Evolutionary conservation across 768 basidiomycete species (phyloP), one percentile per base, ranked within the genome.

Genomic region (Heimioporus sp.): DNA sequence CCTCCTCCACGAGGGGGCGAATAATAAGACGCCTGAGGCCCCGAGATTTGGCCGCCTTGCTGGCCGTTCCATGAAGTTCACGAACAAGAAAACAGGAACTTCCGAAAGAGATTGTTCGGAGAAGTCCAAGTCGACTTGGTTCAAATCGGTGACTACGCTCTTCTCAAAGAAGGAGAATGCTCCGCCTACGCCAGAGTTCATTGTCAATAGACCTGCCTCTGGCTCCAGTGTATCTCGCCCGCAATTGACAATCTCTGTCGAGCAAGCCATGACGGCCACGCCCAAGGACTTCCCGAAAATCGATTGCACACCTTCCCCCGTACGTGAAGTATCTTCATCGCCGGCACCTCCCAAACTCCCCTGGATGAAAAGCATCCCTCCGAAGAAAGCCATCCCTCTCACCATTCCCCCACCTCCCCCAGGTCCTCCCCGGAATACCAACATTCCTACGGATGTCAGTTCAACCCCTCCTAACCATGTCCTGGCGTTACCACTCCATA

Each of bases 241-340:
- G 10, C 61, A 64, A 30, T 62, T 82, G 57, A 70, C 72, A 11
- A 75, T 84, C 52, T 74, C 74, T 4, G 68, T 77, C n/a, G 70
- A 73, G 30, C 68, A 62, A 49, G 70, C 77, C 16, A 65, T 72
- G n/a, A 59, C 55, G 5, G 52, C 65, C 5, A 66, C 59, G 17
- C 53, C 52, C 3, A 58, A 48, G 17, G 50, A 57, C 54, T 57
- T 72, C 0, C 71, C 70, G 10, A 59, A 53, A 34, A 56, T 72
- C 32, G 74, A 72, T 30, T 48, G 36, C 30, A 57, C 52, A n/a
- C 53, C 70, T 32, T 60, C 56, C 17, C 57, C 67, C 11, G 58
- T 54, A 17, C 56, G 37, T 34, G 59, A 63, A 28, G 64, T 59
- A 43, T 66, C 68, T 19, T n/a, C 57, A 10, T 61, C 70, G 1